Conservation (phyloP, 768 basidiomycete species). For the Porphyrellus cyaneotinctus region DNA sequence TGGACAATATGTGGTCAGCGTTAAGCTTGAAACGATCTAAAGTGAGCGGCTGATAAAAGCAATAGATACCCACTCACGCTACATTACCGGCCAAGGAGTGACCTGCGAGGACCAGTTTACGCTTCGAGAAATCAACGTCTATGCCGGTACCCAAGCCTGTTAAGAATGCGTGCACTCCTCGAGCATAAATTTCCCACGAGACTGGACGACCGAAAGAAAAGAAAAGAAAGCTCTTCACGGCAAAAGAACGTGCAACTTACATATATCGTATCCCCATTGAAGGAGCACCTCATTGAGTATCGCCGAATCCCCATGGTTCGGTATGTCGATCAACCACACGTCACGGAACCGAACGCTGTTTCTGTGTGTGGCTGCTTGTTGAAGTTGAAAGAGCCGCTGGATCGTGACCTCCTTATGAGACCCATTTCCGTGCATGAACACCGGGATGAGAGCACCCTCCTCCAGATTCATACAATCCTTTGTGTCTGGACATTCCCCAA, state of each 20-base stretch:
- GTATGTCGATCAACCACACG: constrained; percentile 7
- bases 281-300: constrained; percentile 8
- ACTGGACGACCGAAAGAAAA: background rate
- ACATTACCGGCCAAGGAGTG: background rate
- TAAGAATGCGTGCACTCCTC: constrained; percentile 4
- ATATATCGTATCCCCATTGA: background rate
- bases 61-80: background rate
- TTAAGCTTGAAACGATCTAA: background rate
- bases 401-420: constrained; percentile 6
- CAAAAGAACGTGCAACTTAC: background rate
- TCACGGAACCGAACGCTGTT: background rate
- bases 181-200: constrained; percentile 1
- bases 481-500: background rate
- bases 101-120: background rate
- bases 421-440: constrained; percentile 4
- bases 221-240: background rate
- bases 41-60: background rate
- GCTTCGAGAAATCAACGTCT: constrained; percentile 8
- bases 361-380: background rate
- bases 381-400: background rate
- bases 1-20: background rate
- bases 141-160: background rate
- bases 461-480: background rate
- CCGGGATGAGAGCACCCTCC: background rate
- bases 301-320: constrained; percentile 9